phyloP scores from a whole-genome alignment of 2,329 filamentous ascomycete species.

The Aaosphaeria pasadenensis region DNA sequence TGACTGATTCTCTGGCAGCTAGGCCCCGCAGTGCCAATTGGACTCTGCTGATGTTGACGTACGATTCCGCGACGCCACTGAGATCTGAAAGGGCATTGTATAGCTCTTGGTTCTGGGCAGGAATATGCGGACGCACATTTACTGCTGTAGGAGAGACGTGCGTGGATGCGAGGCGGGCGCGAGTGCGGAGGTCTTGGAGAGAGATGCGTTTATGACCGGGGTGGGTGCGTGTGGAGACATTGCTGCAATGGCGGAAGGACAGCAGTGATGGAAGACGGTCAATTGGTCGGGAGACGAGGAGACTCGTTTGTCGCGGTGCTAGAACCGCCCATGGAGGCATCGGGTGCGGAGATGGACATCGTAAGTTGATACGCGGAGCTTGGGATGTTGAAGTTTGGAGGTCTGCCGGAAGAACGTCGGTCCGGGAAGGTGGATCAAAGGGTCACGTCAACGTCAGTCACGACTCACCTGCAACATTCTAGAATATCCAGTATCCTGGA shows the following conservation, averaged over 20 bases:
- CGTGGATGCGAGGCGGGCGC: conserved; percentile 35
- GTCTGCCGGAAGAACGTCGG: neutral
- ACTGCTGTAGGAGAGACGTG: conserved; percentile 53
- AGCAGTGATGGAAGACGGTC: conserved; percentile 19
- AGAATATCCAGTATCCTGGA: too few relatives aligned
- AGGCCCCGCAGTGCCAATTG: conserved; percentile 68
- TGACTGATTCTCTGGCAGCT: conserved; percentile 52
- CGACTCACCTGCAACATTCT: too few relatives aligned
- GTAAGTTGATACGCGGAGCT: neutral
- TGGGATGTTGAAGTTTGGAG: neutral
- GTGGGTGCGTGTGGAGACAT: conserved; percentile 2
- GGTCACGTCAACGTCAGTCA: too few relatives aligned
- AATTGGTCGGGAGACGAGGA: conserved; percentile 23
- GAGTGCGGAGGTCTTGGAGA: conserved; percentile 7
- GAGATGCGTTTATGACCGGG: conserved; percentile 3
- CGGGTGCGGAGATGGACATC: conserved; percentile 4
- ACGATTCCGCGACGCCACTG: conserved; percentile 58
- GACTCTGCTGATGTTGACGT: conserved; percentile 66
- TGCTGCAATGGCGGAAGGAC: conserved; percentile 22
- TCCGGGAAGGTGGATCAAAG: neutral
- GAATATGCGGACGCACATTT: conserved; percentile 53
- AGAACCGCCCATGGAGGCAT: conserved; percentile 43
- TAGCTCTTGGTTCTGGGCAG: conserved; percentile 54
- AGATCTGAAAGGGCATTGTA: conserved; percentile 59
- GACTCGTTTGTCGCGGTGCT: conserved; percentile 28